These are phyloP conservation scores for Mortierella sp. DNA, from an alignment of 371 early-diverging fungal species.

Conservation along the genomic window DNA sequence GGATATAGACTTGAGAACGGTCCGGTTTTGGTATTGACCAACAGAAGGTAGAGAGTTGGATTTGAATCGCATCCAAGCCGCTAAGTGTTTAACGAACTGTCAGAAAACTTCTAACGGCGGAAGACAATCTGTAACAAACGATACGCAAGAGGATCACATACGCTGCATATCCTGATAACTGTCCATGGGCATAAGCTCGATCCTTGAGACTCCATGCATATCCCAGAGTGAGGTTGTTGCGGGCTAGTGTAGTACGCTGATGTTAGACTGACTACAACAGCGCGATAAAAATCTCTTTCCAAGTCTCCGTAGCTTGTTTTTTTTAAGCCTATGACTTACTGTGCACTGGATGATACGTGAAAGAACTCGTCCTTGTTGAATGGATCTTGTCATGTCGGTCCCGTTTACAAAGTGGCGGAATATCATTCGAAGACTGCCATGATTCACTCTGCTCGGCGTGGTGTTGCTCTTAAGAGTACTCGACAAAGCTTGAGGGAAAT, in stretches of 20 bases:
- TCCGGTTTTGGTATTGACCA: neutral
- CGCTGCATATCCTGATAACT: neutral
- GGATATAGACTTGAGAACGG: conserved; percentile 1
- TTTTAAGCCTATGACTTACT: conserved; percentile 6
- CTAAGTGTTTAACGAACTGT: neutral
- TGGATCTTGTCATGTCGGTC: neutral
- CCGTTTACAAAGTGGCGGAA: conserved; percentile 25
- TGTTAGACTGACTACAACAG: neutral
- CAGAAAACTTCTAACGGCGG: neutral
- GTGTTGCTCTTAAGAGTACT: neutral
- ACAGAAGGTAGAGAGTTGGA: conserved; percentile 13
- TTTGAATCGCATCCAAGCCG: conserved; percentile 8
- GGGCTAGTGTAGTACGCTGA: neutral
- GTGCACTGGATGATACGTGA: neutral
- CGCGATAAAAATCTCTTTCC: neutral
- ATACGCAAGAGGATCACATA: no score
- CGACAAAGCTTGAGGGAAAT: neutral
- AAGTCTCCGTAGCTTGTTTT: no score
- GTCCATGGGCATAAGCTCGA: neutral
- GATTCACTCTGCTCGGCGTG: conserved; percentile 3
- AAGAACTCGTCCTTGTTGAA: conserved; percentile 1
- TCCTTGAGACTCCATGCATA: conserved; percentile 11
- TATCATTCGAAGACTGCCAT: conserved; percentile 2
- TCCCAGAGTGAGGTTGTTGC: neutral
- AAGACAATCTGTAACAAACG: no score